Percentiles rank a stretch among this genome's conserved stretches.
phyloP scores from a whole-genome alignment of 1,139 yeast species.

The Tardiomyces blankii region DNA sequence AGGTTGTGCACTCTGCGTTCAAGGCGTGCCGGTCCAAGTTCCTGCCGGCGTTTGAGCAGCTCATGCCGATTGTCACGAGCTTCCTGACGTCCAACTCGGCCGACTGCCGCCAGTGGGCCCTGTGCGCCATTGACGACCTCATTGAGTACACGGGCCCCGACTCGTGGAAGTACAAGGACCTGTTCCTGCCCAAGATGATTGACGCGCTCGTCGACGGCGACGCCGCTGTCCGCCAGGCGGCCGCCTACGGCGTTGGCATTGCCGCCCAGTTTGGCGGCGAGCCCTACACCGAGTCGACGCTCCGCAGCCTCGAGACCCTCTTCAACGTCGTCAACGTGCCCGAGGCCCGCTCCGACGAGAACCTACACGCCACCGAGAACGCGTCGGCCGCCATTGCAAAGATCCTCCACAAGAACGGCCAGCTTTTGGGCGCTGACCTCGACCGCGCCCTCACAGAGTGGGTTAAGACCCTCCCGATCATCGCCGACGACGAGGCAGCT shows the following conservation, averaged over 20 bases:
- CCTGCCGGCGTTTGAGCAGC: conserved; percentile 49
- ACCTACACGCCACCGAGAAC: conserved; percentile 78
- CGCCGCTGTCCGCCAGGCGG: conserved; percentile 76
- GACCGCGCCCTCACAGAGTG: conserved; percentile 60
- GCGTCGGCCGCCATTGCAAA: conserved; percentile 78
- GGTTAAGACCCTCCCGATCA: conserved; percentile 72
- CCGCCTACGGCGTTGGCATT: conserved; percentile 74
- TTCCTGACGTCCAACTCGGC: conserved; percentile 48
- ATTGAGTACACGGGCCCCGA: conserved; percentile 68
- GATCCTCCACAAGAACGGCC: conserved; percentile 36
- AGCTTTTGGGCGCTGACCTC: conserved; percentile 40
- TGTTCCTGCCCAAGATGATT: conserved; percentile 51
- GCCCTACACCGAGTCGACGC: conserved; percentile 48
- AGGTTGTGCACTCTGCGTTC: conserved; percentile 65
- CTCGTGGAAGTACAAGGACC: conserved; percentile 51
- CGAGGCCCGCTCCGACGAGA: conserved; percentile 81
- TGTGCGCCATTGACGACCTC: conserved; percentile 70
- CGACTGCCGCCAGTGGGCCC: conserved; percentile 63
- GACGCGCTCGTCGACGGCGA: conserved; percentile 50
- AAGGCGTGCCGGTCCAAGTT: conserved; percentile 49
- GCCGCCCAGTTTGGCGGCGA: conserved; percentile 75
- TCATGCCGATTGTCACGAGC: conserved; percentile 22
- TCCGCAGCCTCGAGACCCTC: conserved; percentile 62
- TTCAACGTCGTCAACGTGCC: conserved; percentile 66
- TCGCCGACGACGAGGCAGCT: conserved; percentile 83